Base-by-base conservation (phyloP, 371 early-diverging fungal genomes). In the Massospora cicadina region DNA sequence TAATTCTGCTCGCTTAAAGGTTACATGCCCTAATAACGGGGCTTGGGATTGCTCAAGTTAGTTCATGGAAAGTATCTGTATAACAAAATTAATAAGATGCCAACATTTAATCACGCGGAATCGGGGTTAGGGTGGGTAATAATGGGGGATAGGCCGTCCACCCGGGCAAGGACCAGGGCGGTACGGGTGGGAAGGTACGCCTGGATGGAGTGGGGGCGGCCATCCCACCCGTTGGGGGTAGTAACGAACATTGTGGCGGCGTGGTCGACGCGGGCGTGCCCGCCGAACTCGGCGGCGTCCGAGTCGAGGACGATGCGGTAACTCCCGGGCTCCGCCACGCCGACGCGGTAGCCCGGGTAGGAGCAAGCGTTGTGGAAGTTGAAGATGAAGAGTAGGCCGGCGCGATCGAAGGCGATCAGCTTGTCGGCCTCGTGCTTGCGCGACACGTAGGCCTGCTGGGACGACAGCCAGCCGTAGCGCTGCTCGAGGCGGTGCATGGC, bases 381-480 rank as follows among this genome's bases (percentile, higher is more conserved):
- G 83, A 96, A 93, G 60, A 92, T 79, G 72, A 87, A 95, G 30
- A 95, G 65, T 26, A 91, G 80, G 53, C 79, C 75, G 56, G 84
- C 94, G 54, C 94, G 84, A 72, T 96, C 97, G 77, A 94, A 95
- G 1, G 79, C 91, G 65, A 96, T 76, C 17, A 95, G 76, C 73
- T 93, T 94, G 77, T 96, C 93, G 27, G 80, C 83, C 68, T 95
- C 86, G 72, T 96, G 83, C 75, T 93, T 92, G 63, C 87, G 76
- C n/a, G 88, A 86, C 2, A 93, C 89, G 70, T 80, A 90, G 2
- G 74, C 84, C 71, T 90, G 87, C 10, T 78, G 76, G 21, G 78
- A 69, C 32, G 72, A 68, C 33, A 91, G 76, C 91, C 90, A 90
- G 30, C 79, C 77, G 67, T 79, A 80, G 26, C 82, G 65, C 10